These are phyloP conservation scores for Termitomyces sp. DNA, from an alignment of 768 basidiomycete species.

Conservation along the genomic window DNA sequence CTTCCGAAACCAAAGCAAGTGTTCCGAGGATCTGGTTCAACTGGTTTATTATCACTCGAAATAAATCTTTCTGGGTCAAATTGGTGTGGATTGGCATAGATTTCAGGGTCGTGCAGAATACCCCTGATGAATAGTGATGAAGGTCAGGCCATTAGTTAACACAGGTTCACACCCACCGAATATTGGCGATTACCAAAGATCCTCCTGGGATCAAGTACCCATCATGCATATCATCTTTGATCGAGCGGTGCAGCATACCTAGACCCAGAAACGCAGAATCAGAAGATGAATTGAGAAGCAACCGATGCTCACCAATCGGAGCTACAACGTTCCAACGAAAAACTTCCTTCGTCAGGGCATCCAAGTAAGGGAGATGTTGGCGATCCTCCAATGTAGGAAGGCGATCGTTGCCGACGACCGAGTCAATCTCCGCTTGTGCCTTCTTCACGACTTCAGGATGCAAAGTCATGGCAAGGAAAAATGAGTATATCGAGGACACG, in stretches of 20 bases:
- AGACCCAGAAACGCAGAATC: constrained; percentile 9
- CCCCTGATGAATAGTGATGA: constrained; percentile 24
- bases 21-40: constrained; percentile 51
- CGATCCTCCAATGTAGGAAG: background rate
- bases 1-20: constrained; percentile 69
- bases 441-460: background rate
- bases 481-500: background rate
- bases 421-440: background rate
- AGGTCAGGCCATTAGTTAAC: background rate
- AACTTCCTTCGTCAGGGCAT: background rate
- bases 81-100: constrained; percentile 44
- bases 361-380: background rate
- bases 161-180: constrained; percentile 30
- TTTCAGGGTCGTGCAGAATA: constrained; percentile 47
- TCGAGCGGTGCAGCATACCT: constrained; percentile 48
- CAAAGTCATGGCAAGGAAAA: background rate
- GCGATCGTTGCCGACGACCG: background rate
- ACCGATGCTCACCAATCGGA: background rate
- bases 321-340: background rate
- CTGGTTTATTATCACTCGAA: constrained; percentile 30
- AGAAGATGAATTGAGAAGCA: background rate
- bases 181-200: constrained; percentile 43
- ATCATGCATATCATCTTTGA: constrained; percentile 54
- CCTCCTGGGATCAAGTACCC: constrained; percentile 61
- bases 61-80: constrained; percentile 62